Conservation (phyloP, 225 moss, liverwort and hornwort species). For the Polytrichum formosum region DNA sequence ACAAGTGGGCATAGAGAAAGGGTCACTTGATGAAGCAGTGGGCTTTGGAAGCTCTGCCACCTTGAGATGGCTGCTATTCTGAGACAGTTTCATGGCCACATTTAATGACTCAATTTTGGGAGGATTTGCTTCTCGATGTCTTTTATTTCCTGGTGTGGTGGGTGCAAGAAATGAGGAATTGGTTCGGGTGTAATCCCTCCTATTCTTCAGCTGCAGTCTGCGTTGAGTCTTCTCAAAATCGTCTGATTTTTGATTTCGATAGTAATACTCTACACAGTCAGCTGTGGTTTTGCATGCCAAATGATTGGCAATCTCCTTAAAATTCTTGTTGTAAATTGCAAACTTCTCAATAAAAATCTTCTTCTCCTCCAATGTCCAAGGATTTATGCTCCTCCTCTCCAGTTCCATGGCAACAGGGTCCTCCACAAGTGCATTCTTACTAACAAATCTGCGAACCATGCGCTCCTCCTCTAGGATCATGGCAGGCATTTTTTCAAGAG, state of each 20-base stretch:
- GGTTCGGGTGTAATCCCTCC: constrained; percentile 40
- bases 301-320: constrained; percentile 43
- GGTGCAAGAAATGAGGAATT: constrained; percentile 60
- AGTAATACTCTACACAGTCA: constrained; percentile 59
- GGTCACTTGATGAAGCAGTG: constrained; percentile 22
- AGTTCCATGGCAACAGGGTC: constrained; percentile 46
- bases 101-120: constrained; percentile 68
- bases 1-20: constrained; percentile 23
- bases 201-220: constrained; percentile 47
- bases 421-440: constrained; percentile 55
- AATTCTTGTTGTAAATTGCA: constrained; percentile 44
- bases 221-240: constrained; percentile 44
- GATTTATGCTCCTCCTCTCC: constrained; percentile 46
- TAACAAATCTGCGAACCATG: constrained; percentile 42
- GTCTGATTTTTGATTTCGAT: constrained; percentile 54
- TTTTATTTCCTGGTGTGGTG: constrained; percentile 45
- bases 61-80: constrained; percentile 40
- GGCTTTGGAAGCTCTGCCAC: constrained; percentile 37
- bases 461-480: constrained; percentile 66
- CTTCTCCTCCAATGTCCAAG: constrained; percentile 53
- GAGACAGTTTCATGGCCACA: constrained; percentile 42
- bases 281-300: constrained; percentile 47
- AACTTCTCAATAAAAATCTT: constrained; percentile 51
- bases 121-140: constrained; percentile 57
- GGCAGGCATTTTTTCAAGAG: constrained; percentile 52